Conservation (phyloP, 371 early-diverging fungal genomes). For the Nematocida ausubeli region DNA sequence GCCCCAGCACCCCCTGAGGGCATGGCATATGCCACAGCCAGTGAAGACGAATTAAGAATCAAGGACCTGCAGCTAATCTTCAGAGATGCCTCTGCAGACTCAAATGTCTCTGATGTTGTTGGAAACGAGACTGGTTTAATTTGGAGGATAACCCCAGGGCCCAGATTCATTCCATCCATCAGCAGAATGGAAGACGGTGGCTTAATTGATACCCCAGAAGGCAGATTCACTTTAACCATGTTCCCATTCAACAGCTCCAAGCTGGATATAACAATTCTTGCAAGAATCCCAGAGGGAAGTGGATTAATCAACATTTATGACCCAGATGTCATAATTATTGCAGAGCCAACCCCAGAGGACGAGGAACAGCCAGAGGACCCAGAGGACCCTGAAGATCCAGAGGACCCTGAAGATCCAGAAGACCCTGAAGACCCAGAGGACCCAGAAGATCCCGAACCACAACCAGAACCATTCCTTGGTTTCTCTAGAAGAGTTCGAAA, state of each 20-base stretch:
- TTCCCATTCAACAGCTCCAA: background rate
- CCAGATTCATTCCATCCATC: background rate
- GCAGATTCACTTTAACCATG: background rate
- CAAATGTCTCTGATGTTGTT: conserved; percentile 24
- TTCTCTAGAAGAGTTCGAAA: background rate
- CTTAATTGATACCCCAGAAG: background rate
- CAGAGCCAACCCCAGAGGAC: background rate
- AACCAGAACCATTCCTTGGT: background rate
- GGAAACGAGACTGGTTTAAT: conserved; percentile 26
- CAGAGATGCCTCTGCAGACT: conserved; percentile 5
- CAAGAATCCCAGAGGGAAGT: conserved; percentile 13
- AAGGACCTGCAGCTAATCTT: background rate
- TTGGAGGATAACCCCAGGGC: conserved; percentile 29
- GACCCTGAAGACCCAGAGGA: background rate
- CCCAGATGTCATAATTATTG: conserved; percentile 18
- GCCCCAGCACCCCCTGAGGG: background rate
- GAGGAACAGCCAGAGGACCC: background rate
- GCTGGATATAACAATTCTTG: conserved; percentile 12
- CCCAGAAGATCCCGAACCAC: conserved; percentile 8
- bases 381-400: conserved; percentile 5
- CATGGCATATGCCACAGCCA: conserved; percentile 14
- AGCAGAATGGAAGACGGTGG: conserved; percentile 24
- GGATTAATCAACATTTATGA: conserved; percentile 34
- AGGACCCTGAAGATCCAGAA: conserved; percentile 18
- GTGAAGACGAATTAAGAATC: background rate